Evolutionary conservation across 257 asterid genomes (phyloP), one percentile per base, ranked within the genome.

Genomic region (Paulownia fortunei): DNA sequence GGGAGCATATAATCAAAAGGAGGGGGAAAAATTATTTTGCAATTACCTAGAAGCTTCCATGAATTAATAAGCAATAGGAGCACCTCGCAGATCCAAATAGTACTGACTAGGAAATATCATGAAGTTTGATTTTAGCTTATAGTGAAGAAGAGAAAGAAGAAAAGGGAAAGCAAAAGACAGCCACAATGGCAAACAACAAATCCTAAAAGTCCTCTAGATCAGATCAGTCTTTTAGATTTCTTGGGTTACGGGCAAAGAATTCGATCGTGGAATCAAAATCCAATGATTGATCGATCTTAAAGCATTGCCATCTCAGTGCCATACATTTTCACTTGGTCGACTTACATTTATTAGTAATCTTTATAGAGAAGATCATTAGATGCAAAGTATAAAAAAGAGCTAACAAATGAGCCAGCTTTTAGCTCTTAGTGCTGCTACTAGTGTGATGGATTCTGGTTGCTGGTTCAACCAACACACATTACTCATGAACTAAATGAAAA

Each of bases 121-220:
- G 8, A 15, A 37, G 49, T 41, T 67, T 51, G 59, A 23, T 77
- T 46, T n/a, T 9, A 34, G 61, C 30, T 52, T 69, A 80, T 32
- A 12, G 52, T 27, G 67, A 75, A 78, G 63, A 34, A 77, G 18
- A 5, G 36, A 37, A 55, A 44, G 39, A 19, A 82, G 60, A 23
- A 63, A 78, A 80, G 75, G 85, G 73, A 46, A 47, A 74, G 49
- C 62, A 80, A 64, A 85, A 81, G 87, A 76, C 81, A 74, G 83
- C 54, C 41, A 82, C 65, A 88, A 80, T 88, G 89, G 88, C 92
- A 74, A 90, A 85, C 88, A 89, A 84, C 61, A 88, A 81, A 88
- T 85, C 83, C 54, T n/a, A 56, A 86, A 86, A 87, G 88, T 70
- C 79, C 47, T 61, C 75, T 83, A 63, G 75, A 89, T 79, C 81